Conservation (phyloP, 1,284 basidiomycete species). For the Pisolithus thermaeus region DNA sequence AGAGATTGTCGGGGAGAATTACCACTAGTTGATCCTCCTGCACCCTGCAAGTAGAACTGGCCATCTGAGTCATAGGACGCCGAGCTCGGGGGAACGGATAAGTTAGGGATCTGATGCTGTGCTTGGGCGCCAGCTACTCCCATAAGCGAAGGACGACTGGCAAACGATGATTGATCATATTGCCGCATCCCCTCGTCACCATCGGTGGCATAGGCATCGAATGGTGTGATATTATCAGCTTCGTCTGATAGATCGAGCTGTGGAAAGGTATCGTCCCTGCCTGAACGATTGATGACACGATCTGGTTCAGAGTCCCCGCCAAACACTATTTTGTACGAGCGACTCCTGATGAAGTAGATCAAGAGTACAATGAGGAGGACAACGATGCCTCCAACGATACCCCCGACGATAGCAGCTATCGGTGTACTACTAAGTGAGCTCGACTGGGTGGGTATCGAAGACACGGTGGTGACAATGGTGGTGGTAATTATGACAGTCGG, state of each 20-base stretch:
- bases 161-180: slow-evolving; percentile 10
- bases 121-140: background rate
- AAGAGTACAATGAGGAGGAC: slow-evolving; percentile 12
- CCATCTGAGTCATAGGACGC: slow-evolving; percentile 5
- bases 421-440: slow-evolving; percentile 6
- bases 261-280: slow-evolving; percentile 27
- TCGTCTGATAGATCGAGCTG: slow-evolving; percentile 35
- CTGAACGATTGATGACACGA: slow-evolving; percentile 28
- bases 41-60: slow-evolving; percentile 9
- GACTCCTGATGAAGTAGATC: slow-evolving; percentile 20
- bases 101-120: background rate
- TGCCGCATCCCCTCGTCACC: slow-evolving; percentile 19
- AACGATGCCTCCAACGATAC: slow-evolving; percentile 23
- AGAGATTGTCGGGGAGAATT: background rate
- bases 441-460: slow-evolving; percentile 8
- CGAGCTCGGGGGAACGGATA: slow-evolving; percentile 1
- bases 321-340: slow-evolving; percentile 31
- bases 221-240: slow-evolving; percentile 27
- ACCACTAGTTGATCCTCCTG: background rate
- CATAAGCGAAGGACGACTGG: background rate
- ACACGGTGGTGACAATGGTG: slow-evolving; percentile 3
- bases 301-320: slow-evolving; percentile 50
- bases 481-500: slow-evolving; percentile 18
- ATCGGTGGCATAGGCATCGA: slow-evolving; percentile 1
- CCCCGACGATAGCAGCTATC: slow-evolving; percentile 20